These are phyloP conservation scores for Talaromyces sp. DNA, from an alignment of 2,329 filamentous ascomycete genomes.

Conservation along the genomic window DNA sequence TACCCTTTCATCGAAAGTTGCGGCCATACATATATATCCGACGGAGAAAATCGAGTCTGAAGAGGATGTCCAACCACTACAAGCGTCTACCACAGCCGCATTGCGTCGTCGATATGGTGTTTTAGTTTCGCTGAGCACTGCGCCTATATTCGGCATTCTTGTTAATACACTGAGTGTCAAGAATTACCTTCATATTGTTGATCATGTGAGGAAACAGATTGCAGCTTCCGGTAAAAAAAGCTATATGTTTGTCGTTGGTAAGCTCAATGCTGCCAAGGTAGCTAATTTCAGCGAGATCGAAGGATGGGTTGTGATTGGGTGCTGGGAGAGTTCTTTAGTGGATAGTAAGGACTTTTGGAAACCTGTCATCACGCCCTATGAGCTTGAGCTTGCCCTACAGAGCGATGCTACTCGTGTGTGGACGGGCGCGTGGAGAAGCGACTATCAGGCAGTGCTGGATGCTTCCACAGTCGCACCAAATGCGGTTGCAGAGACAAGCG, in stretches of 20 bases:
- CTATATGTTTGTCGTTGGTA: constrained; percentile 95
- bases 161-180: constrained; percentile 92
- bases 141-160: constrained; percentile 84
- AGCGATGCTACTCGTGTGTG: constrained; percentile 74
- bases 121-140: constrained; percentile 73
- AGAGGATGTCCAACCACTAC: constrained; percentile 38
- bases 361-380: constrained; percentile 92
- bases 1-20: constrained; percentile 78
- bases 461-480: constrained; percentile 26
- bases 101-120: constrained; percentile 86
- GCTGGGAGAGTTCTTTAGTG: constrained; percentile 93
- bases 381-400: constrained; percentile 74
- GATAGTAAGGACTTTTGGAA: constrained; percentile 86
- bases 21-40: constrained; percentile 73
- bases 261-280: constrained; percentile 90
- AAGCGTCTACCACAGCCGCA: constrained; percentile 52
- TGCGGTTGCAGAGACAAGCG: constrained; percentile 24
- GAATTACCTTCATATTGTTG: constrained; percentile 81
- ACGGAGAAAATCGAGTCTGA: constrained; percentile 42
- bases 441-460: constrained; percentile 69
- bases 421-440: constrained; percentile 84
- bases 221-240: constrained; percentile 82
- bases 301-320: constrained; percentile 95
- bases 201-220: constrained; percentile 70
- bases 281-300: constrained; percentile 95